phyloP scores from a whole-genome alignment of 2,329 filamentous ascomycete species.

The Westerdykella sp. region DNA sequence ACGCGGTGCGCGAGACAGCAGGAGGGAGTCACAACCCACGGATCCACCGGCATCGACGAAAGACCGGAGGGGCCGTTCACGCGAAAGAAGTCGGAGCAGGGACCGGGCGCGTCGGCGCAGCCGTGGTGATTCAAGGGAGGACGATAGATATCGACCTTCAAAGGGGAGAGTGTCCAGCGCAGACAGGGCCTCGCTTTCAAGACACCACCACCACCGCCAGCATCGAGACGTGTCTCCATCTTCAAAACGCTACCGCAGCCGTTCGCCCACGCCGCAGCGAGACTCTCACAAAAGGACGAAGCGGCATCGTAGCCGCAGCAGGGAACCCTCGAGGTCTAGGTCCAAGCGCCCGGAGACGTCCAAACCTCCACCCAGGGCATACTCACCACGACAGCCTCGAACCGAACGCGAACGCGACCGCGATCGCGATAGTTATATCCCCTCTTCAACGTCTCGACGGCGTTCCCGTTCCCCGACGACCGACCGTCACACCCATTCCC shows the following conservation, averaged over 20 bases:
- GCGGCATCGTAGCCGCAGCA: constrained; percentile 32
- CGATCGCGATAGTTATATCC: constrained; percentile 33
- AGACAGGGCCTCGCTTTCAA: constrained; percentile 31
- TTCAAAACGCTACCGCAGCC: constrained; percentile 35
- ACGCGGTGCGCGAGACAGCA: constrained; percentile 31
- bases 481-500: constrained; percentile 28
- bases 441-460: constrained; percentile 25
- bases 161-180: constrained; percentile 30
- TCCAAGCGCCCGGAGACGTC: constrained; percentile 27
- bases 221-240: constrained; percentile 34
- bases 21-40: constrained; percentile 24
- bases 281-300: constrained; percentile 29
- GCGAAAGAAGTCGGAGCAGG: constrained; percentile 28
- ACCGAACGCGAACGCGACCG: constrained; percentile 27
- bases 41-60: constrained; percentile 22
- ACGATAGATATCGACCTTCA: constrained; percentile 30
- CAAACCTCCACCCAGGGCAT: constrained; percentile 22
- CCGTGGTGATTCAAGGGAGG: constrained; percentile 27
- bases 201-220: constrained; percentile 28
- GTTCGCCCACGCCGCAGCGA: constrained; percentile 30
- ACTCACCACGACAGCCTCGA: constrained; percentile 27
- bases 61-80: constrained; percentile 24
- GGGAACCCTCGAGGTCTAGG: constrained; percentile 30
- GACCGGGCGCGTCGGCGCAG: constrained; percentile 30
- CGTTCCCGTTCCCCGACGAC: constrained; percentile 40